Evolutionary conservation across 2,329 filamentous ascomycete species (phyloP).

Genomic region (Cordyceps farinosa): DNA sequence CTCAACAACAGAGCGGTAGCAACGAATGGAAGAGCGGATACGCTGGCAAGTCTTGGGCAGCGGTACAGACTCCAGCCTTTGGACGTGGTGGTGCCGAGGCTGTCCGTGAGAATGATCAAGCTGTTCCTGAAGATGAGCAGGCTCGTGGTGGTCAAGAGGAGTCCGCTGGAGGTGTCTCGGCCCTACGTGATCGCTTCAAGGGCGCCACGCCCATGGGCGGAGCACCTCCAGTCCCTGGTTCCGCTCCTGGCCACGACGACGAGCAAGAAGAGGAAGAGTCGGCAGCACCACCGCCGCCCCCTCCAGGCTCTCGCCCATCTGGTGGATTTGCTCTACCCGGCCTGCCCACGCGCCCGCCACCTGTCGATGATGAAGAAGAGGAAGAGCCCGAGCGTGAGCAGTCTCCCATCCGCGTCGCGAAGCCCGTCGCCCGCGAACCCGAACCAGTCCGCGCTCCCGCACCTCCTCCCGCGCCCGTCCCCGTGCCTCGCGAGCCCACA

Average conservation of each 20-base stretch:
- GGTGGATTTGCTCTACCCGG: conserved; percentile 77
- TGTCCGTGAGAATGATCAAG: conserved; percentile 60
- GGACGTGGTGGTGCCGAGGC: conserved; percentile 56
- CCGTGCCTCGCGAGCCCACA: conserved; percentile 14
- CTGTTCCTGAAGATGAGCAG: conserved; percentile 41
- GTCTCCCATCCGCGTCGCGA: conserved; percentile 81
- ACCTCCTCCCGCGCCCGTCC: conserved; percentile 15
- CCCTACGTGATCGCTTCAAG: conserved; percentile 80
- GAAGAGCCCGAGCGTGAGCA: conserved; percentile 52
- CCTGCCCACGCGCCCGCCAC: conserved; percentile 59
- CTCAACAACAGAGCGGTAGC: conserved; percentile 67
- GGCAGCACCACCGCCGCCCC: conserved; percentile 50
- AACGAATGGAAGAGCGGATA: conserved; percentile 88
- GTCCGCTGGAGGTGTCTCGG: conserved; percentile 63
- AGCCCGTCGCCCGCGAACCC: conserved; percentile 70
- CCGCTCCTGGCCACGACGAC: not conserved
- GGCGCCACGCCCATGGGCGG: conserved; percentile 62
- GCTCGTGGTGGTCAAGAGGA: conserved; percentile 46
- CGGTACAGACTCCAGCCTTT: conserved; percentile 70
- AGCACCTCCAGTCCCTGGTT: conserved; percentile 35
- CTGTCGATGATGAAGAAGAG: conserved; percentile 53
- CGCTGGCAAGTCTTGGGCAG: conserved; percentile 81
- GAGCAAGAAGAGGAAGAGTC: conserved; percentile 32
- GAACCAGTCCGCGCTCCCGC: conserved; percentile 14
- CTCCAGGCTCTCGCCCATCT: conserved; percentile 65